These are phyloP conservation scores for Isatis tinctoria DNA, from an alignment of 345 rosid species.

Conservation along the genomic window DNA sequence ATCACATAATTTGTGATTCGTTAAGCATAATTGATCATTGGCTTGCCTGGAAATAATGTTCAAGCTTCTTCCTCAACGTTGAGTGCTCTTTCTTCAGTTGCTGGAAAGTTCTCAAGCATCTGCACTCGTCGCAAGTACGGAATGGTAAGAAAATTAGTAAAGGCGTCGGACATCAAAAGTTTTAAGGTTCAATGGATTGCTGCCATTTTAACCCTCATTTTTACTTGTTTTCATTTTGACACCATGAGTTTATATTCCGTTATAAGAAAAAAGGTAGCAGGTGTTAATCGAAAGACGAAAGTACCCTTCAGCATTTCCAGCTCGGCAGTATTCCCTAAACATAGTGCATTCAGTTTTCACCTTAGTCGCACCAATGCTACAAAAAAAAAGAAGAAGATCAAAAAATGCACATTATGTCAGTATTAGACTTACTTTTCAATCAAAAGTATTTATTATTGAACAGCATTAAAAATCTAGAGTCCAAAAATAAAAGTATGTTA, in stretches of 20 bases:
- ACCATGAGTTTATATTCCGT: background rate
- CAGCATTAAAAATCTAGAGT: background rate
- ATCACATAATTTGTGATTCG: background rate
- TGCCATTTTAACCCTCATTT: background rate
- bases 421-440: background rate
- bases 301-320: conserved; percentile 88
- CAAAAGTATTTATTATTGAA: background rate
- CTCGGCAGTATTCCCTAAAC: conserved; percentile 77
- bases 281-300: conserved; percentile 2
- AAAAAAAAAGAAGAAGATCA: too few species aligned
- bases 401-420: background rate
- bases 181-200: background rate
- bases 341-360: conserved; percentile 84
- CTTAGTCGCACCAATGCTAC: conserved; percentile 93
- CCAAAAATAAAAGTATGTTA: background rate
- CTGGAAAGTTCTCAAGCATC: conserved; percentile 73
- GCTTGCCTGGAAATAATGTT: conserved; percentile 78
- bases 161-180: background rate
- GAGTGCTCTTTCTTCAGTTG: conserved; percentile 82
- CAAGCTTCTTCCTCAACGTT: conserved; percentile 71
- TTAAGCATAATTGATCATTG: background rate
- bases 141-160: background rate
- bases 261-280: background rate
- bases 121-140: conserved; percentile 21
- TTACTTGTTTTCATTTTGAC: background rate